phyloP scores from a whole-genome alignment of 345 rosid species.

The Camelina hispida region DNA sequence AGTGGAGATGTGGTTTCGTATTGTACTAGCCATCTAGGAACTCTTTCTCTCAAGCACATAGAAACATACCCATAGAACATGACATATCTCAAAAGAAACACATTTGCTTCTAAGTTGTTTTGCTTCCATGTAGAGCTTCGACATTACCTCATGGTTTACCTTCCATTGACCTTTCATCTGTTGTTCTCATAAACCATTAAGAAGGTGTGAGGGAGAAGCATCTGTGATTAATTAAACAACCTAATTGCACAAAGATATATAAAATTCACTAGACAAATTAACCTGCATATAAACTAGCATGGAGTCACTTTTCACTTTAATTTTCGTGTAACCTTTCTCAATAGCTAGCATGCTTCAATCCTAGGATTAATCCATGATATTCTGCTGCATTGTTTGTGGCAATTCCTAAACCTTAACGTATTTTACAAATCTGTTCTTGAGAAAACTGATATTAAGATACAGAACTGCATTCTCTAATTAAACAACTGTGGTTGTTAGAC shows the following conservation, averaged over 20 bases:
- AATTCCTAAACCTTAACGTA: slow-evolving; percentile 82
- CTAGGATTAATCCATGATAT: slow-evolving; percentile 78
- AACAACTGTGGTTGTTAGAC: neutral
- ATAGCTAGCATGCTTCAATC: slow-evolving; percentile 69
- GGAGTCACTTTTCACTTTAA: slow-evolving; percentile 79
- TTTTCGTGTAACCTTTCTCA: slow-evolving; percentile 65
- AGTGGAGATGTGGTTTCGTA: too few relatives aligned
- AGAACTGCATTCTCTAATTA: neutral
- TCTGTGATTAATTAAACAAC: neutral
- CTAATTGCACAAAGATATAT: neutral
- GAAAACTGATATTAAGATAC: slow-evolving; percentile 22
- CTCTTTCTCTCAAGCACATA: neutral
- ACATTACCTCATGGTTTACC: slow-evolving; percentile 56
- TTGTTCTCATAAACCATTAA: slow-evolving; percentile 40
- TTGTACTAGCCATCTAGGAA: too few relatives aligned
- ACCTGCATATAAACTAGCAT: slow-evolving; percentile 94
- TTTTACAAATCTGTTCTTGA: slow-evolving; percentile 63
- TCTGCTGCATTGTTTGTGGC: slow-evolving; percentile 87
- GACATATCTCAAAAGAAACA: slow-evolving; percentile 69
- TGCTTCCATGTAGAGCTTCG: slow-evolving; percentile 57
- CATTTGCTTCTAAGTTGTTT: slow-evolving; percentile 55
- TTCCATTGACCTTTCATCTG: slow-evolving; percentile 85
- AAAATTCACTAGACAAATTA: slow-evolving; percentile 17
- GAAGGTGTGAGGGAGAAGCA: slow-evolving; percentile 7
- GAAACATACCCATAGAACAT: slow-evolving; percentile 67